Conservation (phyloP, 179 eudicot genomes). For the Silene coronaria region DNA sequence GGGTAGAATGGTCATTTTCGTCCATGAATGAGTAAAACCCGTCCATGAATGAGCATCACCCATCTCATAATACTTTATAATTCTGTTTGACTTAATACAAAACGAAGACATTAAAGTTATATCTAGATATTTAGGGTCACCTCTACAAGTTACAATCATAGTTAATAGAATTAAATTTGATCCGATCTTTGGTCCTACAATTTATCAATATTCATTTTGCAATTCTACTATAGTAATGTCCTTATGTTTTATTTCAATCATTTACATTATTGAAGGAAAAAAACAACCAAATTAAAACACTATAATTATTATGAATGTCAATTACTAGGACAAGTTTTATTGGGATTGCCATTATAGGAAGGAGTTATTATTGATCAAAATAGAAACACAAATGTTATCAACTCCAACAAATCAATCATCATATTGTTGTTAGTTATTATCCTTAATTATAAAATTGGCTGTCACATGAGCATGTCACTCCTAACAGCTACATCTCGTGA, state of each 20-base stretch:
- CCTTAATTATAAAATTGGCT: neutral
- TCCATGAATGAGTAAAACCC: too few relatives aligned
- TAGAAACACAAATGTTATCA: neutral
- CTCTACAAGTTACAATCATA: neutral
- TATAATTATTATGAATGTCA: neutral
- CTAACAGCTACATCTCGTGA: constrained; percentile 19
- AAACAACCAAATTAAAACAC: neutral
- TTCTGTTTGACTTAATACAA: too few relatives aligned
- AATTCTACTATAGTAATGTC: neutral
- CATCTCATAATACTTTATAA: too few relatives aligned
- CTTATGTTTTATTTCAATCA: neutral
- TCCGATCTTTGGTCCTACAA: neutral
- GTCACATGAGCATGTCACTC: constrained; percentile 28
- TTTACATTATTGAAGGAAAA: neutral
- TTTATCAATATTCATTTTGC: neutral
- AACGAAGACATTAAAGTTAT: too few relatives aligned
- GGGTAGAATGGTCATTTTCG: too few relatives aligned
- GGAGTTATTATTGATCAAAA: neutral
- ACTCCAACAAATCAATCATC: constrained; percentile 8
- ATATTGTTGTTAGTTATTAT: neutral
- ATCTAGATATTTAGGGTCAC: too few relatives aligned
- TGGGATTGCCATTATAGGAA: constrained; percentile 16
- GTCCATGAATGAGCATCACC: too few relatives aligned
- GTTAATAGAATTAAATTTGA: neutral
- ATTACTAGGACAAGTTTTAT: constrained; percentile 4